phyloP scores from a whole-genome alignment of 2,329 filamentous ascomycete species.

The Xenosphaeropsis pyriputrescens region DNA sequence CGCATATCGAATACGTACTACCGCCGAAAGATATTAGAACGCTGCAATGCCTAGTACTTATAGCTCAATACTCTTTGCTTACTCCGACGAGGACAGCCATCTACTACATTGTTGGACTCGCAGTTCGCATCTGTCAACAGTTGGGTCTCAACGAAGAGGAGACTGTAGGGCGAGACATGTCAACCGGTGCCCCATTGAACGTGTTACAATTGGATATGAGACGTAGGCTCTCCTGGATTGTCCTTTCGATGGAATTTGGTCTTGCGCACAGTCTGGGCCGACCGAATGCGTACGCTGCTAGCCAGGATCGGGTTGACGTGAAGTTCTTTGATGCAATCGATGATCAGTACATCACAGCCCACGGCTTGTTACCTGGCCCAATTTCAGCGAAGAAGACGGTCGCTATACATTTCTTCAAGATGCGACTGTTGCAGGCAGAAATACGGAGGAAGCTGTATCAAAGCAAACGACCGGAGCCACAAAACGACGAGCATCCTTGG shows the following conservation, averaged over 20 bases:
- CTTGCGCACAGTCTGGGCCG: conserved; percentile 79
- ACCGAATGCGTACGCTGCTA: conserved; percentile 71
- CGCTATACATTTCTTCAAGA: conserved; percentile 85
- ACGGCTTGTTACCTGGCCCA: conserved; percentile 59
- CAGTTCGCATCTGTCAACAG: conserved; percentile 77
- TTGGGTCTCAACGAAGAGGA: conserved; percentile 79
- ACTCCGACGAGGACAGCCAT: conserved; percentile 86
- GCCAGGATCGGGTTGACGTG: conserved; percentile 72
- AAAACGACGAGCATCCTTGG: conserved; percentile 74
- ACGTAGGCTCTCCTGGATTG: conserved; percentile 74
- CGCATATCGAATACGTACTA: conserved; percentile 68
- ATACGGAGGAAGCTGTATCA: conserved; percentile 79
- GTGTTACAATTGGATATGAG: conserved; percentile 78
- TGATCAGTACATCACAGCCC: conserved; percentile 67
- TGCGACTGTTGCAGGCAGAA: conserved; percentile 77
- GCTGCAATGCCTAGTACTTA: conserved; percentile 74
- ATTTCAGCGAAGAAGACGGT: conserved; percentile 73
- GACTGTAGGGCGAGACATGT: conserved; percentile 52
- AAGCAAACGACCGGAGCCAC: conserved; percentile 62
- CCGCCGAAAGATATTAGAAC: conserved; percentile 83
- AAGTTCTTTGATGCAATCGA: conserved; percentile 70
- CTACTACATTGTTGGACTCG: conserved; percentile 85
- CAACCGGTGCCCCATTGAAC: conserved; percentile 44
- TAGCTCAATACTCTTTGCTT: conserved; percentile 81
- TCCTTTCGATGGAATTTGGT: conserved; percentile 78